Conservation (phyloP, 768 basidiomycete genomes). For the Chalciporus pseudorubinellus region DNA sequence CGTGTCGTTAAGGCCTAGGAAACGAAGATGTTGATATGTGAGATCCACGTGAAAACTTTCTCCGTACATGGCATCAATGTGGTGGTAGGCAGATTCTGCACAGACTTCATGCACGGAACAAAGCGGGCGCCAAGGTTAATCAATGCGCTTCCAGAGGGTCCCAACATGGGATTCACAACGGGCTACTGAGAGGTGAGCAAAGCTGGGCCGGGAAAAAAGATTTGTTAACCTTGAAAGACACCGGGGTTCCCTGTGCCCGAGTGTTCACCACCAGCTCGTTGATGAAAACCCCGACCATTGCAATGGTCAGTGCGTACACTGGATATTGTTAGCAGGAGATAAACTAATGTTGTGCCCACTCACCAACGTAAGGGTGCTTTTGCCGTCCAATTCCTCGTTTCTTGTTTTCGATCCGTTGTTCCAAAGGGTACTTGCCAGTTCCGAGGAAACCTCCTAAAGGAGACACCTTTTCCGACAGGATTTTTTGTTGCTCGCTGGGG, state of each 20-base stretch:
- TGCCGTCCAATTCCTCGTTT: constrained; percentile 83
- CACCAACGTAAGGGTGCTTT: constrained; percentile 74
- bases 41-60: constrained; percentile 4
- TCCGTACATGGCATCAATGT: constrained; percentile 58
- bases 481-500: constrained; percentile 23
- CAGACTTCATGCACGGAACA: constrained; percentile 86
- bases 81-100: constrained; percentile 52
- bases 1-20: constrained; percentile 75
- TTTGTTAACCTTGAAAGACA: constrained; percentile 76
- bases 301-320: constrained; percentile 64
- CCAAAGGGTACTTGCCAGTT: constrained; percentile 55
- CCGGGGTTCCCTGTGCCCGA: constrained; percentile 72
- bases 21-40: constrained; percentile 2
- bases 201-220: background rate
- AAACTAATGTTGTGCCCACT: constrained; percentile 18
- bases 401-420: constrained; percentile 87
- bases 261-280: constrained; percentile 80
- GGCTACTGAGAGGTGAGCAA: constrained; percentile 46
- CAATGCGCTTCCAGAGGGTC: constrained; percentile 79
- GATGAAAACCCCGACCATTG: constrained; percentile 76
- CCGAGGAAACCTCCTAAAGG: constrained; percentile 45
- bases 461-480: constrained; percentile 39
- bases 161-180: constrained; percentile 85
- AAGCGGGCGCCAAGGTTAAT: constrained; percentile 91
- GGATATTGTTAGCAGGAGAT: constrained; percentile 6